Evolutionary conservation across 768 basidiomycete genomes (phyloP).

Genomic region (Jaapia argillacea): DNA sequence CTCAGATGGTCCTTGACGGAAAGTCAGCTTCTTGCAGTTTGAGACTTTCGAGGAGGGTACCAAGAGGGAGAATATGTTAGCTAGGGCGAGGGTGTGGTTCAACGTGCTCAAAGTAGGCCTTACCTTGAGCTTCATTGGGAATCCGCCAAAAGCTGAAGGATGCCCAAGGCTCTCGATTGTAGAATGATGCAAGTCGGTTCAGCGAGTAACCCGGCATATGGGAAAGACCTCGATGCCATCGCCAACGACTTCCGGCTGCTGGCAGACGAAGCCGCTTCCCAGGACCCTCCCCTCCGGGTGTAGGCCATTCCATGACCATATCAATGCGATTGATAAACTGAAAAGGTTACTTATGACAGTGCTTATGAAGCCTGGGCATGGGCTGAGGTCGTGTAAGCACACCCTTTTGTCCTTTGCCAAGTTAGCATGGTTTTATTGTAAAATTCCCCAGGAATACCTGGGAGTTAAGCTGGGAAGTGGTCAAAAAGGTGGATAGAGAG

Average conservation of each 20-base stretch:
- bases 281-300: slow-evolving; percentile 14
- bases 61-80: slow-evolving; percentile 9
- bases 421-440: background rate
- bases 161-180: slow-evolving; percentile 13
- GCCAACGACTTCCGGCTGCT: slow-evolving; percentile 17
- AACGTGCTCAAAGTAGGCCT: slow-evolving; percentile 13
- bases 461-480: slow-evolving; percentile 20
- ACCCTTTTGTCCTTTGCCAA: too few relatives aligned
- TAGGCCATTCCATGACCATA: background rate
- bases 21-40: slow-evolving; percentile 16
- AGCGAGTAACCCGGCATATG: slow-evolving; percentile 13
- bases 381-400: too few relatives aligned
- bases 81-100: slow-evolving; percentile 16
- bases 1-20: too few relatives aligned
- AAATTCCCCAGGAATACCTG: slow-evolving; percentile 21
- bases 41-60: slow-evolving; percentile 14
- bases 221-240: slow-evolving; percentile 16
- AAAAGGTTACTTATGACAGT: slow-evolving; percentile 2
- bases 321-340: background rate
- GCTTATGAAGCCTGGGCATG: slow-evolving; percentile 24
- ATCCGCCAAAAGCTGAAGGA: background rate
- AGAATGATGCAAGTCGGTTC: slow-evolving; percentile 19
- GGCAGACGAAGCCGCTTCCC: slow-evolving; percentile 16
- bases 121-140: too few relatives aligned
- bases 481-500: slow-evolving; percentile 16